These are phyloP conservation scores for Psidium guajava DNA, from an alignment of 345 rosid genomes.

Conservation along the genomic window DNA sequence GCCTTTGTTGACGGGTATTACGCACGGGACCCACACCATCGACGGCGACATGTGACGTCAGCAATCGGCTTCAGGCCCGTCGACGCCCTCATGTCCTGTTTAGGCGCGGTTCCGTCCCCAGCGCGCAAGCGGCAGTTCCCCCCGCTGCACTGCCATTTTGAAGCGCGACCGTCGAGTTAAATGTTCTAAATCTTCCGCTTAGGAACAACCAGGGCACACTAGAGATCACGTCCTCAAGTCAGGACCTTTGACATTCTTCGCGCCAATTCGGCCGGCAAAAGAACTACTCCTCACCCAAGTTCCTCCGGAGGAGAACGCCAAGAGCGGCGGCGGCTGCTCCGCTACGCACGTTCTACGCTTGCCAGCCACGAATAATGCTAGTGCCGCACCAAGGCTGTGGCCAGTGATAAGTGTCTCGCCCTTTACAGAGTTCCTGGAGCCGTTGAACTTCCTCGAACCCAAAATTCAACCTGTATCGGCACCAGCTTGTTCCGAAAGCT, in stretches of 20 bases:
- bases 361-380: slow-evolving; percentile 52
- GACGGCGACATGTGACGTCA: slow-evolving; percentile 23
- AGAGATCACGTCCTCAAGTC: slow-evolving; percentile 56
- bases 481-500: slow-evolving; percentile 39
- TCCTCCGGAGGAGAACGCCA: slow-evolving; percentile 77
- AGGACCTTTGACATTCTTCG: slow-evolving; percentile 48
- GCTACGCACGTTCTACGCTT: slow-evolving; percentile 36
- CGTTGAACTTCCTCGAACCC: slow-evolving; percentile 28
- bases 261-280: slow-evolving; percentile 23
- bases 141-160: not conserved
- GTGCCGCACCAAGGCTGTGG: slow-evolving; percentile 81
- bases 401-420: slow-evolving; percentile 66
- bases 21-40: not conserved
- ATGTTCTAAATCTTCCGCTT: slow-evolving; percentile 11
- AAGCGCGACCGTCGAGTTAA: slow-evolving; percentile 13
- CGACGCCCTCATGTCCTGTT: slow-evolving; percentile 47
- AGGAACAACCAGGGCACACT: slow-evolving; percentile 49
- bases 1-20: not conserved
- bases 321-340: slow-evolving; percentile 27
- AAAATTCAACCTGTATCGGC: not conserved
- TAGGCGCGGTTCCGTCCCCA: slow-evolving; percentile 35
- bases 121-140: slow-evolving; percentile 37
- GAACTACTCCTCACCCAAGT: slow-evolving; percentile 60
- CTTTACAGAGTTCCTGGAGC: slow-evolving; percentile 35
- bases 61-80: slow-evolving; percentile 43